Evolutionary conservation across 805 yeast species (phyloP).

Genomic region (Candida sanyiensis): DNA sequence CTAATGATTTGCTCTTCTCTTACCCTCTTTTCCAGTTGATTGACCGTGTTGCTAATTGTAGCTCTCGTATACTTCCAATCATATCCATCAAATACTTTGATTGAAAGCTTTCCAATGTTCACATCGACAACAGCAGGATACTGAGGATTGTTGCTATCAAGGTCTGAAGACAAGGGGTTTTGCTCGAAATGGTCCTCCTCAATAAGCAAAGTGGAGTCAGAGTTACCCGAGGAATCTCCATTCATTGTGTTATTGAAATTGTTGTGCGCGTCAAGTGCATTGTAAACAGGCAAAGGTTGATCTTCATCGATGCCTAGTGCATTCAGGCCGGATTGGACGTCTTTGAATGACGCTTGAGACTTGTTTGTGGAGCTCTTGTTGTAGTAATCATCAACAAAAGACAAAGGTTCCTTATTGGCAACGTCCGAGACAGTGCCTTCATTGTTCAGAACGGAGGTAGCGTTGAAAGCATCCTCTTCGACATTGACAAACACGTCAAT

Average conservation of each 20-base stretch:
- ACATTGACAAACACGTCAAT: conserved; percentile 38
- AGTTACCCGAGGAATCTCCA: conserved; percentile 5
- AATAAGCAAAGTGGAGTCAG: conserved; percentile 21
- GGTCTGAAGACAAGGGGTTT: neutral
- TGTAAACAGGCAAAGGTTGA: too few species aligned
- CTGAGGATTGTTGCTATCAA: neutral
- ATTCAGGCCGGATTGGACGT: too few species aligned
- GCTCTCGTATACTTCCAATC: conserved; percentile 82
- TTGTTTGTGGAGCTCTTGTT: too few species aligned
- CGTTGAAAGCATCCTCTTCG: conserved; percentile 28
- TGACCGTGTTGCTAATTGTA: conserved; percentile 59
- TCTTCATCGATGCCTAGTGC: too few species aligned
- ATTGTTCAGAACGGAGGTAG: neutral
- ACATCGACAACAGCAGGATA: conserved; percentile 22
- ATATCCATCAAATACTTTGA: conserved; percentile 79
- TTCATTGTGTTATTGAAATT: too few species aligned
- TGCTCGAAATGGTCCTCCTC: conserved; percentile 24
- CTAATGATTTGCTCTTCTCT: conserved; percentile 16
- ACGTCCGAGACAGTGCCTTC: neutral
- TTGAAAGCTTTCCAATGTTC: conserved; percentile 31
- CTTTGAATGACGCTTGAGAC: too few species aligned
- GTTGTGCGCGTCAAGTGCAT: too few species aligned
- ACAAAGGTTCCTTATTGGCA: conserved; percentile 10
- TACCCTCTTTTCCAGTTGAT: conserved; percentile 50
- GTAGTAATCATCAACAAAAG: conserved; percentile 26